Evolutionary conservation across 768 basidiomycete genomes (phyloP), one percentile per base, ranked within the genome.

Genomic region (Trametes cingulata): DNA sequence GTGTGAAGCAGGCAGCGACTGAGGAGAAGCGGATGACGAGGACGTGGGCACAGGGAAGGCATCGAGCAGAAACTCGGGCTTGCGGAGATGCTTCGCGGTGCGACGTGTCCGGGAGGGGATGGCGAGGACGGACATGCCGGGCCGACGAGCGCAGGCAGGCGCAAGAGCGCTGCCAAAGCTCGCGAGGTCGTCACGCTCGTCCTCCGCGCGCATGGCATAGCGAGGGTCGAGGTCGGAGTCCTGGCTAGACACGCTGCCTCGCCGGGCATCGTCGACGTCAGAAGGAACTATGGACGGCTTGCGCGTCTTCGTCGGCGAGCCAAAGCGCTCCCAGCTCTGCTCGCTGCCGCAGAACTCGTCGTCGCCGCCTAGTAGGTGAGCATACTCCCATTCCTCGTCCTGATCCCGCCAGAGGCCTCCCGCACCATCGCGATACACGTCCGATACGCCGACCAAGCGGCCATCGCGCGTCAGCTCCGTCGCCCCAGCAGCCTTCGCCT

Each of bases 391-490:
- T 66, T 85, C 82, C 70, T 91, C 89, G 12, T 87, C 86, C 54
- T 80, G 82, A 65, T 91, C 89, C 77, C 82, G 80, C 87, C 88
- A 91, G 14, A 90, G 52, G 0, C 83, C 81, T 22, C 87, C 87
- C 24, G 79, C 76, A 0, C 73, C 84, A 56, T 90, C 87, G 17
- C 84, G 78, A 71, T 82, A 82, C 3, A 86, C 80, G 49, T 81
- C 85, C 1, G 76, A 78, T 13, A 83, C 82, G 10, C 75, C 70
- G 25, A 71, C 69, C 17, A 74, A 58, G 46, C 62, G 61, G 25
- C 66, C 69, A 36, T 69, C 61, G n/a, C 65, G 65, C 27, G 63
- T 66, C 29, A 46, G 43, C 52, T 58, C 61, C 1, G 61, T 48
- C 1, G 69, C 71, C 20, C 71, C 71, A 10, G 41, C 66, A 7